Conservation (phyloP, 192 early-diverging fungal species). For the Phlyctochytrium bullatum region DNA sequence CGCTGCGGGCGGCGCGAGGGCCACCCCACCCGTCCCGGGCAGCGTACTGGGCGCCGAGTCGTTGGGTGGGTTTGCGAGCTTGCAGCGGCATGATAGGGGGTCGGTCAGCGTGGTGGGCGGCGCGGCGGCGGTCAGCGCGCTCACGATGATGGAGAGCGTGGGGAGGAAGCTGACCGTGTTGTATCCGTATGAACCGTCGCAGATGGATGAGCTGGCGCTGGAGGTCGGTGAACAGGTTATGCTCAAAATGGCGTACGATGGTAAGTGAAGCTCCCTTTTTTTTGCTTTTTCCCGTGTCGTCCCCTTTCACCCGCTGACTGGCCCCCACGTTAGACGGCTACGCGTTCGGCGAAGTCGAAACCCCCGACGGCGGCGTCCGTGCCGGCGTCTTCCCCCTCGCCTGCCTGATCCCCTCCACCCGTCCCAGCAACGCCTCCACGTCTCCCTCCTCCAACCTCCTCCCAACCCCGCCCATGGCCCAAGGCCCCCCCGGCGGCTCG, state of each 20-base stretch:
- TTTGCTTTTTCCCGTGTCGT: not conserved
- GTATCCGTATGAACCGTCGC: constrained; percentile 1
- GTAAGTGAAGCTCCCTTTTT: not conserved
- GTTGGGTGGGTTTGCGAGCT: not conserved
- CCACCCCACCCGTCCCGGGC: not conserved
- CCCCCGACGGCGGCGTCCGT: not conserved
- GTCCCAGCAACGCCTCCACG: too few species aligned
- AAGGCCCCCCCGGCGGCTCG: not conserved
- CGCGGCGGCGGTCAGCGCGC: not conserved
- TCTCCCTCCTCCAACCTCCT: not conserved
- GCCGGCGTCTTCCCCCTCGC: constrained; percentile 6
- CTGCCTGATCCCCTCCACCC: constrained; percentile 1
- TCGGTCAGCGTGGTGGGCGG: too few species aligned
- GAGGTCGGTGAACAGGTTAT: not conserved
- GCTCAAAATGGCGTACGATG: constrained; percentile 8
- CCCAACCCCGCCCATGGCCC: not conserved
- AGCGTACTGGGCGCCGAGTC: not conserved
- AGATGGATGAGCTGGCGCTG: constrained; percentile 4
- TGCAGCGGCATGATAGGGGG: too few species aligned
- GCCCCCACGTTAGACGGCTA: not conserved
- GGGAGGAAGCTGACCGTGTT: not conserved
- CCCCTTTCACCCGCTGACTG: not conserved
- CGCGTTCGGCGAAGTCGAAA: not conserved
- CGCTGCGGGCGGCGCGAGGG: not conserved
- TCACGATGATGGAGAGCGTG: not conserved